Percentiles rank a stretch among this genome's conserved stretches.
Evolutionary conservation across 257 asterid genomes (phyloP).

Genomic region (Plectranthus barbatus): DNA sequence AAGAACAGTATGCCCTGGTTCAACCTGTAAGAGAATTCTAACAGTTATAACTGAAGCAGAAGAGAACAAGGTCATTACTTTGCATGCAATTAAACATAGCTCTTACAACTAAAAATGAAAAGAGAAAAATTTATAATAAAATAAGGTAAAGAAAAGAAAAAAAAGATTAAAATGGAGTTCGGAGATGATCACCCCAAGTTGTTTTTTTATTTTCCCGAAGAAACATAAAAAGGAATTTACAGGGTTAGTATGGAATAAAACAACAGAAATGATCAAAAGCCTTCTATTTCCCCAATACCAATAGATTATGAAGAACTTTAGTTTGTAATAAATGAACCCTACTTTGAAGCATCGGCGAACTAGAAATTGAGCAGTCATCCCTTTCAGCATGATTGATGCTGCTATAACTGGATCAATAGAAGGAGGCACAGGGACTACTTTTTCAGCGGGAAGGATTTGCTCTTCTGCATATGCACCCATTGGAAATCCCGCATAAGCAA

Average conservation of each 20-base stretch:
- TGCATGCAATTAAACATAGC: neutral
- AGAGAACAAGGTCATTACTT: neutral
- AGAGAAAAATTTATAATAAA: neutral
- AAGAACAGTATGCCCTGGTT: conserved; percentile 75
- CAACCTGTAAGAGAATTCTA: conserved; percentile 42
- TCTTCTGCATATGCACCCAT: conserved; percentile 96
- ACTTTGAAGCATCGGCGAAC: conserved; percentile 79
- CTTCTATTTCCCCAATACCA: neutral
- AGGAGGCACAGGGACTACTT: conserved; percentile 75
- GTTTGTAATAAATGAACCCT: conserved; percentile 11
- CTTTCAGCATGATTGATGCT: conserved; percentile 78
- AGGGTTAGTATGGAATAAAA: neutral
- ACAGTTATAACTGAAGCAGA: neutral
- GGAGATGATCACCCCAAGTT: neutral
- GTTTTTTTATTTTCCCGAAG: neutral
- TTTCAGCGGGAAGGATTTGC: conserved; percentile 84
- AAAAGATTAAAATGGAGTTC: neutral
- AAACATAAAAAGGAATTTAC: neutral
- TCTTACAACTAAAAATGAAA: neutral
- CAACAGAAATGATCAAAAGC: neutral
- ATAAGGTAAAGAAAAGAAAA: neutral
- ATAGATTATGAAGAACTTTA: neutral
- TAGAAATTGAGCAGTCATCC: conserved; percentile 81
- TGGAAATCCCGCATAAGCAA: conserved; percentile 70
- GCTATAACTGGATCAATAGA: conserved; percentile 64